Evolutionary conservation across 73 alveolate species (phyloP), one percentile per base, ranked within the genome.

Genomic region (Effrenium voratum): DNA sequence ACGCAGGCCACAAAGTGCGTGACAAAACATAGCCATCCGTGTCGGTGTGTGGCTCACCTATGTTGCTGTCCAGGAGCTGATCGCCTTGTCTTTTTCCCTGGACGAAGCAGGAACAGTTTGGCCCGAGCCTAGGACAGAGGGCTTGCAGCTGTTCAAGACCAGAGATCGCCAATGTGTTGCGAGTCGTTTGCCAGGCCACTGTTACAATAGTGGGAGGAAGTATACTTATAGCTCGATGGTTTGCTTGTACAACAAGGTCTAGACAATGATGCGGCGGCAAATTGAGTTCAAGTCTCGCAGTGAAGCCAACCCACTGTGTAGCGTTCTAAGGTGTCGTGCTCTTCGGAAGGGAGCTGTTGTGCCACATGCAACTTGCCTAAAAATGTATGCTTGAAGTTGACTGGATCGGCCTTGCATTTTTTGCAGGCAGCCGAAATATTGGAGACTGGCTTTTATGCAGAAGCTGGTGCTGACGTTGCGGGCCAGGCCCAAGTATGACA

Each of bases 81-180:
- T 84, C 59, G 60, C 52, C n/a, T 43, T 84, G 59, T 84, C 70
- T 46, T 41, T 84, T 59, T 84, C 93, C 59, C 19, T 84, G 80
- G 70, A 84, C 80, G 93, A 84, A 41, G 93, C 93, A 13, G 93
- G 93, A 79, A 84, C 93, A 4, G 80, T 84, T 16, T 84, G 93
- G 93, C 80, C 19, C 38, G 38, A 38, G 30, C 93, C 93, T n/a
- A n/a, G n/a, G n/a, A n/a, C n/a, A n/a, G n/a, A n/a, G n/a, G n/a
- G n/a, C n/a, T n/a, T n/a, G n/a, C n/a, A n/a, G n/a, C n/a, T n/a
- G n/a, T n/a, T n/a, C n/a, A n/a, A n/a, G n/a, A n/a, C n/a, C n/a
- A n/a, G n/a, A n/a, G n/a, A n/a, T n/a, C n/a, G n/a, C n/a, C n/a
- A n/a, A n/a, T n/a, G n/a, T n/a, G n/a, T n/a, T n/a, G n/a, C n/a